These are phyloP conservation scores for Ophiostoma pallidulum DNA, from an alignment of 2,329 filamentous ascomycete genomes.

Conservation along the genomic window DNA sequence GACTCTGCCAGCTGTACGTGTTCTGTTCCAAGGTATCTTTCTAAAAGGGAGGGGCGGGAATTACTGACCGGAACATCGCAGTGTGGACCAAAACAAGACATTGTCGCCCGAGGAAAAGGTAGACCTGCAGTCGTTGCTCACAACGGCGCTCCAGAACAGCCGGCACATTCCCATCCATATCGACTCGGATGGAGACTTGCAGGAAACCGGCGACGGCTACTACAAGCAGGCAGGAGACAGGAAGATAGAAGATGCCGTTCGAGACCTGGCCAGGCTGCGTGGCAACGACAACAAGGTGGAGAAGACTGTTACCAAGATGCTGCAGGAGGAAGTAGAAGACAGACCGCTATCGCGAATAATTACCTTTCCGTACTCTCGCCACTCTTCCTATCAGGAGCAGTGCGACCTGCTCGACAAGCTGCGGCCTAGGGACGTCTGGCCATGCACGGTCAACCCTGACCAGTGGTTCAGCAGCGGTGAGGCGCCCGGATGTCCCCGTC, in stretches of 20 bases:
- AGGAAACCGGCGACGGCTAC: neutral
- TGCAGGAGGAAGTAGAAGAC: too few species aligned
- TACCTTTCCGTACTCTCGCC: slow-evolving; percentile 75
- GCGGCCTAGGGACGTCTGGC: slow-evolving; percentile 66
- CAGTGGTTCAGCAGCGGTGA: slow-evolving; percentile 51
- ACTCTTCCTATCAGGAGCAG: slow-evolving; percentile 77
- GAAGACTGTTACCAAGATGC: too few species aligned
- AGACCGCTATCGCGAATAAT: slow-evolving; percentile 30
- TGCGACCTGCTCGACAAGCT: slow-evolving; percentile 60
- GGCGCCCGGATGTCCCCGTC: too few species aligned
- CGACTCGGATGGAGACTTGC: slow-evolving; percentile 13
- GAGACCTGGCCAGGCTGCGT: neutral
- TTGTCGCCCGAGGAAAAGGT: slow-evolving; percentile 17
- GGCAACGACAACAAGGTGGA: neutral
- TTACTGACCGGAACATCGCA: slow-evolving; percentile 5
- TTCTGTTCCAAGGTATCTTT: neutral
- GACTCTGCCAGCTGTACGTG: slow-evolving; percentile 26
- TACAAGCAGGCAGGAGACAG: neutral
- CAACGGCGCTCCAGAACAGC: slow-evolving; percentile 17
- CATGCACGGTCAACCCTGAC: slow-evolving; percentile 61
- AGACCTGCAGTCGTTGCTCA: slow-evolving; percentile 18
- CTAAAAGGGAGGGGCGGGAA: too few species aligned
- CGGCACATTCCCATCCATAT: slow-evolving; percentile 28
- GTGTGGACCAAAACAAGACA: slow-evolving; percentile 16
- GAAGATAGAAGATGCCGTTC: neutral